Base-by-base conservation (phyloP, 108 stramenopile genomes). In the Nitzschia palea region DNA sequence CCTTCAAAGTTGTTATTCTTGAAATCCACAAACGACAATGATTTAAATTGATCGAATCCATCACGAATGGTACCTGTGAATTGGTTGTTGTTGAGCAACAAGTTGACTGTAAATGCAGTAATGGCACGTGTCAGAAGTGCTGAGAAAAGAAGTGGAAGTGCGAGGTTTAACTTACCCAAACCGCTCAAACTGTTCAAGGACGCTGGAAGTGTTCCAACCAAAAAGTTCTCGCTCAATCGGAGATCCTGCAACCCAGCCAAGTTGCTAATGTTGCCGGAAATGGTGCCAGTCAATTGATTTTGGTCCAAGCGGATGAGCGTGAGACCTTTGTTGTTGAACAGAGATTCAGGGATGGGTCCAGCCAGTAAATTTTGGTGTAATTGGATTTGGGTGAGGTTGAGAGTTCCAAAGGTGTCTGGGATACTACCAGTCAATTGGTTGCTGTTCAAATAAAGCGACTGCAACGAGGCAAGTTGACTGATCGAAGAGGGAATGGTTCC, bases 61-160 rank as follows among this genome's bases (percentile, higher is more conserved):
- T 77, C 65, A 23, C 70, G 66, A 25, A 84, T 77, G 6, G 67
- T 73, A n/a, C 82, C 82, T 23, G 60, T 62, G 12, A 83, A 61
- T 29, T 25, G 35, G 47, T 77, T 82, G 33, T 77, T 62, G 37
- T 81, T 77, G 51, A 77, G 20, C 17, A 50, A 60, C n/a, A 81
- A 53, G 29, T 68, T 31, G 9, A 55, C 80, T 71, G 55, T 30
- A 14, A 30, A 23, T 3, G 12, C 10, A 43, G 17, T 4, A 67
- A 25, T 22, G 5, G 27, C 51, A 52, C 23, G 51, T 26, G 34
- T 23, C 14, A 17, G 20, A n/a, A 65, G 50, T 20, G 43, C 62
- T 53, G 54, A 30, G 53, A 42, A 31, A 10, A 34, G n/a, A 25
- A 67, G 42, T 10, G 29, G 23, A 15, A 63, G 32, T 28, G 15